Evolutionary conservation across 2,329 filamentous ascomycete genomes (phyloP).

Genomic region (Dactylellina sp.): DNA sequence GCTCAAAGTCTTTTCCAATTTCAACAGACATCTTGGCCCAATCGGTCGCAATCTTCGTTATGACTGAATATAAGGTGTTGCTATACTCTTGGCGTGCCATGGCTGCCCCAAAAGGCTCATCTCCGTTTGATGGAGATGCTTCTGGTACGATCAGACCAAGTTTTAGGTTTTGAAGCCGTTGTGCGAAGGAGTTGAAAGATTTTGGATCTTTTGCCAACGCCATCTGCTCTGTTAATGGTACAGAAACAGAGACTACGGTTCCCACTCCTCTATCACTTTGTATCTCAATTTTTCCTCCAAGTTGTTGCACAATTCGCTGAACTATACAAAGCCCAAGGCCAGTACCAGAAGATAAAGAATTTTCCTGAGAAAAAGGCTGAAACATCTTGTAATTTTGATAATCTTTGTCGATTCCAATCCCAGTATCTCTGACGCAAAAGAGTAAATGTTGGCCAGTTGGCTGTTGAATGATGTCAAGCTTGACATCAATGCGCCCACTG

Average conservation of each 20-base stretch:
- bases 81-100: conserved; percentile 4
- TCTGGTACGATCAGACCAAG: conserved; percentile 7
- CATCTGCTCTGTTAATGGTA: conserved; percentile 4
- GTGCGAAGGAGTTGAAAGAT: background rate
- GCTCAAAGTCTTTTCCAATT: background rate
- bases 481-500: conserved; percentile 67
- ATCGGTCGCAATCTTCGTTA: conserved; percentile 7
- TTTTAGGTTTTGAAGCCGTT: conserved; percentile 12
- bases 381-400: conserved; percentile 73
- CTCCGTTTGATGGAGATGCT: conserved; percentile 3
- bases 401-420: conserved; percentile 73
- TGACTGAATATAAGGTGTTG: background rate
- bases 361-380: conserved; percentile 73
- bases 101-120: conserved; percentile 3
- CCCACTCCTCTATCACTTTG: conserved; percentile 64
- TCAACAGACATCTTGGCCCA: conserved; percentile 9
- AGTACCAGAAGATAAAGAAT: conserved; percentile 70
- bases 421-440: conserved; percentile 70
- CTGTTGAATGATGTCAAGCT: conserved; percentile 60
- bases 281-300: conserved; percentile 72
- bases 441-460: background rate
- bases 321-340: conserved; percentile 76
- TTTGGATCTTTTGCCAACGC: background rate
- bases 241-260: conserved; percentile 7
- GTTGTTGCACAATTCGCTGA: conserved; percentile 70